Base-by-base conservation (phyloP, 2,329 filamentous ascomycete genomes). In the Penicillium polonicum region DNA sequence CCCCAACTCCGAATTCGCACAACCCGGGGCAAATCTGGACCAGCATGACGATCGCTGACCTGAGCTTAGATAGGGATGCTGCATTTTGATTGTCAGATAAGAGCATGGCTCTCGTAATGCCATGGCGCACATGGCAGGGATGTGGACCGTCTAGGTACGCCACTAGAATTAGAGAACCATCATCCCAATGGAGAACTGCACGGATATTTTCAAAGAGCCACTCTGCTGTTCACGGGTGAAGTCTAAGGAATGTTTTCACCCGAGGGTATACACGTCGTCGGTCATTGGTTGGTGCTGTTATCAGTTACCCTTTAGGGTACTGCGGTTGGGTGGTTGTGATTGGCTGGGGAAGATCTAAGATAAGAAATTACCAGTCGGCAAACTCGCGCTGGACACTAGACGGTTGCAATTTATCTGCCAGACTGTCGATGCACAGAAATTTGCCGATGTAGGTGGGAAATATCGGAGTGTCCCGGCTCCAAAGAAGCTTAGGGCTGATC, bases 1-100 rank as follows among this genome's bases (percentile, higher is more conserved):
- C 35, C n/a, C 36, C 45, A 54, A 54, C 64, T 70, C 68, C 60
- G 67, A 67, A 42, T 52, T 66, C 64, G 63, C 65, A 61, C 51
- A 12, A 27, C 31, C 15, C 25, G 13, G 39, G 39, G 15, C 10
- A 46, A 33, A 33, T 33, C 5, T 33, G 31, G 12, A 33, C 31
- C 19, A 42, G 17, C 46, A 52, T 39, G 21, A 36, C 39, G 31
- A 46, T 53, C 48, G 15, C 19, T 48, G 50, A 58, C 52, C 31
- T 61, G 39, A 60, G 59, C 55, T 63, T 66, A 65, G 65, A 67
- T 67, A 66, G 60, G 56, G 43, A 27, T 41, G n/a, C 57, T 46
- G 36, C 31, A 42, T 44, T 52, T 15, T 38, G 29, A 45, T 51
- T 41, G 42, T 15, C 25, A 63, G 65, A 67, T 67, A 66, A 63